Conservation (phyloP, 768 basidiomycete species). For the Auriculariales sp. region DNA sequence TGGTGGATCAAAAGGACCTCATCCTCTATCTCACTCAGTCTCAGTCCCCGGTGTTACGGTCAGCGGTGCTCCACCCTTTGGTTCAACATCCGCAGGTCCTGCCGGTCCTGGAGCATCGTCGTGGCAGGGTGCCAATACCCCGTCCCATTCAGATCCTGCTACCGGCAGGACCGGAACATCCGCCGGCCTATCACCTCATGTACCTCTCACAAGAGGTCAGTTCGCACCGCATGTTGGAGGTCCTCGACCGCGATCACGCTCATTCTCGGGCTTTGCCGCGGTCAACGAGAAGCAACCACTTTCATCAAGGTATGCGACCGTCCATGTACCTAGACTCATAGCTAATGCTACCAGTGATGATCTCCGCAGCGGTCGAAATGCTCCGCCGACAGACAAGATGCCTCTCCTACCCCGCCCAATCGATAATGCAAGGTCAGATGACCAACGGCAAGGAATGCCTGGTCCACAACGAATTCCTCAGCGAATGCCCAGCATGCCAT, state of each 20-base stretch:
- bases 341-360: slow-evolving; percentile 5
- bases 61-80: no score
- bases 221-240: slow-evolving; percentile 44
- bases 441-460: not conserved
- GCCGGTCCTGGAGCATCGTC: no score
- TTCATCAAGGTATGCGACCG: not conserved
- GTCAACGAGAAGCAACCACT: slow-evolving; percentile 2
- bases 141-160: no score
- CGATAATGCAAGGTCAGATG: no score
- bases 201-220: no score
- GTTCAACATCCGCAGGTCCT: no score
- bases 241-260: slow-evolving; percentile 44
- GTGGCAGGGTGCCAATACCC: no score
- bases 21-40: not conserved
- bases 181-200: no score
- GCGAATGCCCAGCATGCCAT: not conserved
- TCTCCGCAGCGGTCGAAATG: not conserved
- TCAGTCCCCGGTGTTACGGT: no score
- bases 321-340: no score
- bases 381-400: not conserved
- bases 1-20: not conserved
- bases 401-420: not conserved
- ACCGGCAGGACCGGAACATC: no score
- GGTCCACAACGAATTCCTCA: not conserved
- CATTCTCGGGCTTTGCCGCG: slow-evolving; percentile 50